Conservation (phyloP, 1,139 yeast genomes). For the Fermentozyma sake region DNA sequence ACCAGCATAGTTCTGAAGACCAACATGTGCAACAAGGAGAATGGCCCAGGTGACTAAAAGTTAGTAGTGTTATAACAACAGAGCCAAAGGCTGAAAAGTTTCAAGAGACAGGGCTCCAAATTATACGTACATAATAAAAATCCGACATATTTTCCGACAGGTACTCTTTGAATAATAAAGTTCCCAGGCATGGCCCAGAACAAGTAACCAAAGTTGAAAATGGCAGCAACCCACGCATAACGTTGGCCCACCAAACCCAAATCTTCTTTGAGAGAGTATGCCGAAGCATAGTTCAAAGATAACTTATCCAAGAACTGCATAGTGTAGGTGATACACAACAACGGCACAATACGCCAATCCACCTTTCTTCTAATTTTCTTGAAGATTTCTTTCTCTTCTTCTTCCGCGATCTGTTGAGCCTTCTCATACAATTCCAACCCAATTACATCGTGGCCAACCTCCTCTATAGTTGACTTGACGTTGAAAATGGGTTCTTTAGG, state of each 20-base stretch:
- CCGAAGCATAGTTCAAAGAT: conserved; percentile 55
- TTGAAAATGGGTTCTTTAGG: not conserved
- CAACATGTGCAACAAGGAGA: conserved; percentile 46
- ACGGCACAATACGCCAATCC: conserved; percentile 52
- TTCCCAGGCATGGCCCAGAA: conserved; percentile 53
- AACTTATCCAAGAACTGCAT: conserved; percentile 51
- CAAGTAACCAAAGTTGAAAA: conserved; percentile 51
- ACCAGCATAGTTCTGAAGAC: conserved; percentile 40
- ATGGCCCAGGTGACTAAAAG: conserved; percentile 54
- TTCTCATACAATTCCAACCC: conserved; percentile 28
- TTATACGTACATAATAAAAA: conserved; percentile 34
- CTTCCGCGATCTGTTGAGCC: conserved; percentile 23
- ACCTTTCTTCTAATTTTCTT: conserved; percentile 40
- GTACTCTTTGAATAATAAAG: conserved; percentile 47
- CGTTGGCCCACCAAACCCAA: conserved; percentile 38
- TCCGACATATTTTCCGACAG: conserved; percentile 50
- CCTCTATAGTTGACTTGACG: conserved; percentile 2
- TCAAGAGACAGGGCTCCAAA: no score
- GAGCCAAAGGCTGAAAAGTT: no score
- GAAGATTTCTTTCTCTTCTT: conserved; percentile 20
- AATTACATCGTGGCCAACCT: conserved; percentile 13
- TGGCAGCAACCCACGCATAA: conserved; percentile 52
- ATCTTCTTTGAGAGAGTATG: conserved; percentile 54
- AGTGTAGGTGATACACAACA: conserved; percentile 47
- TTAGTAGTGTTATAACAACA: no score